Percentiles rank a stretch among this genome's conserved stretches.
phyloP scores from a whole-genome alignment of 495 filamentous ascomycete genomes.

The Hypoxylon cercidicola region DNA sequence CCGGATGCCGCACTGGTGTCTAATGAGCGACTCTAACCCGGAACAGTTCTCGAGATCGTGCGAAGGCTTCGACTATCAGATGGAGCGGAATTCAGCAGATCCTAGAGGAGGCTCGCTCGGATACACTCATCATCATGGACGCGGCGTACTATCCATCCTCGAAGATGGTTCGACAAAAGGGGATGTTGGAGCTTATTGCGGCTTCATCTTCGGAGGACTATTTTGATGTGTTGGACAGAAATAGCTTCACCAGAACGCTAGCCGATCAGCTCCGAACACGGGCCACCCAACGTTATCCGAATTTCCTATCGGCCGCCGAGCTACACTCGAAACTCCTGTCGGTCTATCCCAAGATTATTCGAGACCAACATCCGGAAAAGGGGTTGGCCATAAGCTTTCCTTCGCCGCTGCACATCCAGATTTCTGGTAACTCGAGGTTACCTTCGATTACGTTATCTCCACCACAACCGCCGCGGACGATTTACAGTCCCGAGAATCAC shows the following conservation, averaged over 20 bases:
- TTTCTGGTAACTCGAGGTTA: conserved; percentile 54
- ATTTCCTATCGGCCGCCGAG: conserved; percentile 57
- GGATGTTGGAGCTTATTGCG: conserved; percentile 60
- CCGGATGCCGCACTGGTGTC: not conserved
- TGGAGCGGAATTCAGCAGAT: conserved; percentile 60
- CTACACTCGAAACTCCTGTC: conserved; percentile 58
- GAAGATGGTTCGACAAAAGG: conserved; percentile 51
- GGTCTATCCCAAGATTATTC: conserved; percentile 55
- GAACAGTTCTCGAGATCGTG: conserved; percentile 53
- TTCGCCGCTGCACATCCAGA: conserved; percentile 58
- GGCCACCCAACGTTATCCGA: conserved; percentile 49
- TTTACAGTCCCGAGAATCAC: conserved; percentile 47
- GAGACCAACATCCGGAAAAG: conserved; percentile 53
- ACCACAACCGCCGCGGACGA: conserved; percentile 49
- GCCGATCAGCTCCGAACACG: conserved; percentile 53
- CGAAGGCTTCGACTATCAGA: conserved; percentile 52
- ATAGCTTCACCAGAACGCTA: conserved; percentile 57
- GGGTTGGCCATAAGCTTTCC: conserved; percentile 54
- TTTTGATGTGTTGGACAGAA: conserved; percentile 49
- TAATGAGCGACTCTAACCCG: conserved; percentile 24
- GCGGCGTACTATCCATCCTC: conserved; percentile 59
- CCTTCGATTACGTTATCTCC: conserved; percentile 57
- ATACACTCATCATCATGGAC: conserved; percentile 63
- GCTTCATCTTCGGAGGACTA: conserved; percentile 60
- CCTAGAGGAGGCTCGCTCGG: conserved; percentile 56